Evolutionary conservation across 2,329 filamentous ascomycete species (phyloP).

Genomic region (Pyrenophora seminiperda): DNA sequence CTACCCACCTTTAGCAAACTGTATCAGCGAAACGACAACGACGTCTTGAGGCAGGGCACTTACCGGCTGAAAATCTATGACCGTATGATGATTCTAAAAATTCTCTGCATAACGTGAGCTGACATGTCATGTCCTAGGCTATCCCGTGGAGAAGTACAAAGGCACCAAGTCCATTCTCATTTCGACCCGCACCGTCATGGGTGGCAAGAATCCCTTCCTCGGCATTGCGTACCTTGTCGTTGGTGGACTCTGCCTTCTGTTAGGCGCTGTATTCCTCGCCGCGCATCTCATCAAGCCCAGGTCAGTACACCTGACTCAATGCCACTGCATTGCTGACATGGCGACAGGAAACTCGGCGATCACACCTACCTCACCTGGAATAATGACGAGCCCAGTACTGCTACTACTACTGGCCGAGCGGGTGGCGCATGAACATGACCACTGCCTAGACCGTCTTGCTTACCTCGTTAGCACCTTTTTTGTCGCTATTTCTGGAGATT

Average conservation of each 20-base stretch:
- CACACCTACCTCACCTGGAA: slow-evolving; percentile 99
- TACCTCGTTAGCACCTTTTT: slow-evolving; percentile 25
- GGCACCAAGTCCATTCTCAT: slow-evolving; percentile 90
- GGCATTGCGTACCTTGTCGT: slow-evolving; percentile 96
- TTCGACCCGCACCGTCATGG: slow-evolving; percentile 89
- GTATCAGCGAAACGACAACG: slow-evolving; percentile 77
- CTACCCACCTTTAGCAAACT: slow-evolving; percentile 95
- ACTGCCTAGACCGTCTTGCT: slow-evolving; percentile 4
- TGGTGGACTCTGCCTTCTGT: slow-evolving; percentile 86
- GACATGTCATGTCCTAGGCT: slow-evolving; percentile 64
- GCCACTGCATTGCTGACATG: slow-evolving; percentile 18
- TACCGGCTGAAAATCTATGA: slow-evolving; percentile 80
- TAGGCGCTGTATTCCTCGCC: slow-evolving; percentile 85
- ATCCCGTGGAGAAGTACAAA: slow-evolving; percentile 76
- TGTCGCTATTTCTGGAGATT: neutral
- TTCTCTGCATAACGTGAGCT: slow-evolving; percentile 18
- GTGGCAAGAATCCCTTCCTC: slow-evolving; percentile 92
- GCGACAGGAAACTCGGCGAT: slow-evolving; percentile 85
- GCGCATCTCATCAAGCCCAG: slow-evolving; percentile 90
- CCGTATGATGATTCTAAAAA: slow-evolving; percentile 61
- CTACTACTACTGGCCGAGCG: slow-evolving; percentile 56
- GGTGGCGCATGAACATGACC: slow-evolving; percentile 38
- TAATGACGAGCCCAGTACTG: slow-evolving; percentile 66
- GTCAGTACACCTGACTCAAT: slow-evolving; percentile 56
- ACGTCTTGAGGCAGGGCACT: slow-evolving; percentile 68